A percentile compares a stretch with the other conserved stretches of the same genome.
Evolutionary conservation across 805 yeast genomes (phyloP).

Genomic region (Priceomyces fermenticarens): DNA sequence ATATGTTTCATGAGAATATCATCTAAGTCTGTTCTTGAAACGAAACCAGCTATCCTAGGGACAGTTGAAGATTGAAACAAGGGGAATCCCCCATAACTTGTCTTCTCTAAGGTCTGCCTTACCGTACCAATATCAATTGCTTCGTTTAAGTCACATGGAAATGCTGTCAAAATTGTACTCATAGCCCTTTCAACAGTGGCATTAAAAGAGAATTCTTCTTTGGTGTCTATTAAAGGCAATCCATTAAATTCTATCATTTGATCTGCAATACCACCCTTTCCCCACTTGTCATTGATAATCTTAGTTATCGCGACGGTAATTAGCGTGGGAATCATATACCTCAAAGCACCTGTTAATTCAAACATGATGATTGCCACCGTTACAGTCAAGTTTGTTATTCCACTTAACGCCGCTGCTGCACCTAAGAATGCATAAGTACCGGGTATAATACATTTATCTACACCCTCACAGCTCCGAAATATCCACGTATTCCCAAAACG

Average conservation of each 20-base stretch:
- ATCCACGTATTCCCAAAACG: constrained; percentile 32
- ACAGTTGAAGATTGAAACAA: constrained; percentile 38
- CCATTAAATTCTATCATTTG: constrained; percentile 90
- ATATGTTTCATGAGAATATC: constrained; percentile 20
- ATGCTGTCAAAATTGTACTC: constrained; percentile 41
- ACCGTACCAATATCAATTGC: constrained; percentile 30
- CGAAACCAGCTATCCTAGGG: constrained; percentile 44
- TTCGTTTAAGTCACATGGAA: constrained; percentile 32
- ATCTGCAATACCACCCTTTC: constrained; percentile 88
- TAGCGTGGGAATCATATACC: constrained; percentile 93
- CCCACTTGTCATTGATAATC: constrained; percentile 65
- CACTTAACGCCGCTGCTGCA: constrained; percentile 92
- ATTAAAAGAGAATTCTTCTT: constrained; percentile 60
- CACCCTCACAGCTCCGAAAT: constrained; percentile 29
- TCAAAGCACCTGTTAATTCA: constrained; percentile 92
- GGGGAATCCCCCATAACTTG: constrained; percentile 51
- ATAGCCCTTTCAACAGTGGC: constrained; percentile 54
- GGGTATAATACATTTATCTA: constrained; percentile 69
- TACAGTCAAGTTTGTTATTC: constrained; percentile 88
- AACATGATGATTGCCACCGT: constrained; percentile 95
- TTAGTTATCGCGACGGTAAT: constrained; percentile 89
- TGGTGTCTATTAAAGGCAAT: constrained; percentile 72
- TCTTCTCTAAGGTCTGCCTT: constrained; percentile 27
- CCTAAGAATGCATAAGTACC: constrained; percentile 96
- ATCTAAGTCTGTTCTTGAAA: constrained; percentile 41